Evolutionary conservation across 2,329 filamentous ascomycete genomes (phyloP), one percentile per base, ranked within the genome.

Genomic region (Tolypocladium tropicale): DNA sequence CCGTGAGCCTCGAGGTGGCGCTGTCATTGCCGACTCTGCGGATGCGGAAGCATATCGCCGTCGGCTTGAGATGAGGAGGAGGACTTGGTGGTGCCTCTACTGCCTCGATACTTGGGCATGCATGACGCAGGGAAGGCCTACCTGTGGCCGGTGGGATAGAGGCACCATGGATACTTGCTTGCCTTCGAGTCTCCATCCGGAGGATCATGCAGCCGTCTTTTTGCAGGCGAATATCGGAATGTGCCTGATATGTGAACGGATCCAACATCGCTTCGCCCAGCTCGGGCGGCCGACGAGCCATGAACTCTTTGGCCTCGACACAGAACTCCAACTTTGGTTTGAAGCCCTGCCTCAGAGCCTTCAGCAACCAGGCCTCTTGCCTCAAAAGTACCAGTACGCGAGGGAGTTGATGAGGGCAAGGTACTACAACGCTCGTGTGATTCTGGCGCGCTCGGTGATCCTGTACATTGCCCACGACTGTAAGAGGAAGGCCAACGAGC

Each of bases 71-170:
- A 52, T 54, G 1, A 53, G 57, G 34, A 37, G 55, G n/a, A 52
- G 58, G 23, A 87, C 87, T 4, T 90, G 87, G 86, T 90, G 86
- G 86, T 86, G 80, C 52, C 70, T 90, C 6, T 86, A 89, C 68
- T 87, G 85, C 64, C 75, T 90, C 25, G 87, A 90, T 65, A 87
- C 86, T 0, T 90, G 86, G 86, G 85, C 83, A 0, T 83, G 81
- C 18, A 86, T 85, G 34, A 89, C 85, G 1, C 78, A 88, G 60
- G 86, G 86, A 1, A 78, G 86, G 41, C 86, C 86, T 4, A 88
- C 83, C 4, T 82, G 88, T 53, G 67, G 64, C 34, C 61, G 63
- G 11, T 67, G 65, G 64, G 66, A 69, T 5, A 58, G 53, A n/a
- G 62, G 52, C 6, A 66, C 67, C 9, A 69, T 69, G 67, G 65